phyloP scores from a whole-genome alignment of 805 yeast genomes.

The Schwanniomyces pseudopolymorphus region DNA sequence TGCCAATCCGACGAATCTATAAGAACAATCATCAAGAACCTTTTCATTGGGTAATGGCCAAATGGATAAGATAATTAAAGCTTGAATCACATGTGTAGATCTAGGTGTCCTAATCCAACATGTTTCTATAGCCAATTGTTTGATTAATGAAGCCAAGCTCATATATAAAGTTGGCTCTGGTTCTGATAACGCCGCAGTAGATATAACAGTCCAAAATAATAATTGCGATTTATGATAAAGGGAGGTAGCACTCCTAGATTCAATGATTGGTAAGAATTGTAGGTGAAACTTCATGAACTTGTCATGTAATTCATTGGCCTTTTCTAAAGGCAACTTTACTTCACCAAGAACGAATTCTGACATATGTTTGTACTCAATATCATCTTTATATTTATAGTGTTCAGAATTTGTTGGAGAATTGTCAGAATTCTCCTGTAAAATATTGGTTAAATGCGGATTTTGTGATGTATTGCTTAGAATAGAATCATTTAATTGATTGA shows the following conservation, averaged over 20 bases:
- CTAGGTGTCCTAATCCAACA: slow-evolving; percentile 94
- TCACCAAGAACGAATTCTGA: slow-evolving; percentile 76
- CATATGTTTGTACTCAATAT: slow-evolving; percentile 20
- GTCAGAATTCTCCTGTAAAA: slow-evolving; percentile 25
- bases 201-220: slow-evolving; percentile 86
- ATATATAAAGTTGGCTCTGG: slow-evolving; percentile 83
- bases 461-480: slow-evolving; percentile 3
- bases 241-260: slow-evolving; percentile 68
- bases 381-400: slow-evolving; percentile 2
- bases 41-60: slow-evolving; percentile 96
- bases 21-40: slow-evolving; percentile 87
- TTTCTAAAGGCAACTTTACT: slow-evolving; percentile 60
- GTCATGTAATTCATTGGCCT: slow-evolving; percentile 72
- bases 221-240: slow-evolving; percentile 80
- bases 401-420: slow-evolving; percentile 23
- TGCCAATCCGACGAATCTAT: slow-evolving; percentile 84
- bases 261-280: slow-evolving; percentile 78
- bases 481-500: slow-evolving; percentile 15
- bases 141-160: slow-evolving; percentile 72
- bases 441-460: slow-evolving; percentile 13
- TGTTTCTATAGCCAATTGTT: slow-evolving; percentile 84
- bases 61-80: slow-evolving; percentile 73
- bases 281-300: slow-evolving; percentile 64
- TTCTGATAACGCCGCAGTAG: slow-evolving; percentile 82
- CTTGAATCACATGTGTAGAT: slow-evolving; percentile 91